Conservation (phyloP, 495 filamentous ascomycete species). For the Mytilinidion resinicola region DNA sequence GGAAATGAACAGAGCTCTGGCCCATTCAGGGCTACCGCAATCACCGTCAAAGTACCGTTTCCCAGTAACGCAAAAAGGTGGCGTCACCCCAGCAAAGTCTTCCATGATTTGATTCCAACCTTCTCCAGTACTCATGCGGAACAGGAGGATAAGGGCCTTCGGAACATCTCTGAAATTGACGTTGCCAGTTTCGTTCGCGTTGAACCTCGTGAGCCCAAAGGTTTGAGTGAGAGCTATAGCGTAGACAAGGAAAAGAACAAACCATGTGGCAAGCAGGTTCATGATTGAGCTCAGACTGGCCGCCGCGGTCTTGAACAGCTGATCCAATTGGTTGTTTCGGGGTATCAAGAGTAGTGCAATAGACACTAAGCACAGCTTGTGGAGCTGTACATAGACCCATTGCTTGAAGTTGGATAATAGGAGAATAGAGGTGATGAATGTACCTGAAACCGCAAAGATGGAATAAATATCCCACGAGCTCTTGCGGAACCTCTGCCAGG, state of each 20-base stretch:
- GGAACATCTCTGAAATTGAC: conserved; percentile 91
- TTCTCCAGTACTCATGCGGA: conserved; percentile 86
- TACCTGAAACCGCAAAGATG: conserved; percentile 74
- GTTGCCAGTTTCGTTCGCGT: conserved; percentile 63
- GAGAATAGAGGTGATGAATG: conserved; percentile 69
- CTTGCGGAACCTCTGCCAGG: conserved; percentile 84
- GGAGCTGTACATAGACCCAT: conserved; percentile 65
- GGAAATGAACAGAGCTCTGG: conserved; percentile 77
- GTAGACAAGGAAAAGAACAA: conserved; percentile 91
- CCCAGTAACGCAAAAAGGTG: conserved; percentile 67
- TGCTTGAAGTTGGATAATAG: conserved; percentile 50
- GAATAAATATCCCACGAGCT: conserved; percentile 97
- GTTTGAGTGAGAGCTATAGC: conserved; percentile 95
- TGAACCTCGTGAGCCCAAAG: conserved; percentile 91
- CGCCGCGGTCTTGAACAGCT: conserved; percentile 99
- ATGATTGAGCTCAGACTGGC: conserved; percentile 84
- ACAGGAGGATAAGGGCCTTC: conserved; percentile 87
- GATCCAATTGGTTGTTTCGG: conserved; percentile 93
- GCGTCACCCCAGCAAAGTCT: conserved; percentile 74
- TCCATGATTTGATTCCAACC: conserved; percentile 97
- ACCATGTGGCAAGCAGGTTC: conserved; percentile 93
- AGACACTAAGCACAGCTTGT: conserved; percentile 90
- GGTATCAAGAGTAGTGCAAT: conserved; percentile 90
- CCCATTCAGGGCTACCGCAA: conserved; percentile 86
- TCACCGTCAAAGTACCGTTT: conserved; percentile 73